Conservation (phyloP, 345 rosid species). For the Citrus mangshanensis region DNA sequence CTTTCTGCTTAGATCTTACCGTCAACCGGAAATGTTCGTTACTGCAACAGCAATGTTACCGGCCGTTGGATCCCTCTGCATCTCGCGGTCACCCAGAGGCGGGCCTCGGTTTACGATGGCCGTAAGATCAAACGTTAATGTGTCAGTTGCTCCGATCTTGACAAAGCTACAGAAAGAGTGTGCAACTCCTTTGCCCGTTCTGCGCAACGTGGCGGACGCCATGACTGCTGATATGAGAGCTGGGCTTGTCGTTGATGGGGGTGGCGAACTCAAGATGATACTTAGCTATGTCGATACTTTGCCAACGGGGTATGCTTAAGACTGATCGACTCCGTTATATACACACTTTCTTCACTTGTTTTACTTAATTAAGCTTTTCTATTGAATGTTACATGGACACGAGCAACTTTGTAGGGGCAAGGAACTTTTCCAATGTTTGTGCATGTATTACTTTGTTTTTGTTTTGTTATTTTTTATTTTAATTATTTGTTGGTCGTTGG, state of each 20-base stretch:
- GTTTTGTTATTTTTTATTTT: background rate
- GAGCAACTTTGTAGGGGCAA: background rate
- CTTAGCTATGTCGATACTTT: conserved; percentile 69
- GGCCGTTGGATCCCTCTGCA: conserved; percentile 40
- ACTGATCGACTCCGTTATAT: background rate
- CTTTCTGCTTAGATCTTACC: conserved; percentile 26
- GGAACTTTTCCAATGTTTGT: background rate
- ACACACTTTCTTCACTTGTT: background rate
- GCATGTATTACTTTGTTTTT: background rate
- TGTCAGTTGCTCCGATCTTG: conserved; percentile 51
- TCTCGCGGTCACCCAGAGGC: conserved; percentile 31
- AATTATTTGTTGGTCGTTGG: background rate
- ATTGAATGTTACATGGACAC: background rate
- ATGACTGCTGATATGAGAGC: conserved; percentile 68
- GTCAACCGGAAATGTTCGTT: conserved; percentile 39
- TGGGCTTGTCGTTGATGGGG: conserved; percentile 69
- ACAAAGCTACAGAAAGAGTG: conserved; percentile 62
- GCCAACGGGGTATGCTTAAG: conserved; percentile 61
- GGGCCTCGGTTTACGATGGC: conserved; percentile 31
- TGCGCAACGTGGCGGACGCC: conserved; percentile 66
- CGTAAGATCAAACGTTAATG: conserved; percentile 38
- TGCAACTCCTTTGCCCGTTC: conserved; percentile 56
- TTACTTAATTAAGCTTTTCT: background rate
- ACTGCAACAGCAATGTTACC: conserved; percentile 29
- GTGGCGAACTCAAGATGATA: conserved; percentile 78